A percentile compares a stretch with the other conserved stretches of the same genome.
Evolutionary conservation across 1,284 basidiomycete genomes (phyloP).

Genomic region (Heterobasidion irregulare): DNA sequence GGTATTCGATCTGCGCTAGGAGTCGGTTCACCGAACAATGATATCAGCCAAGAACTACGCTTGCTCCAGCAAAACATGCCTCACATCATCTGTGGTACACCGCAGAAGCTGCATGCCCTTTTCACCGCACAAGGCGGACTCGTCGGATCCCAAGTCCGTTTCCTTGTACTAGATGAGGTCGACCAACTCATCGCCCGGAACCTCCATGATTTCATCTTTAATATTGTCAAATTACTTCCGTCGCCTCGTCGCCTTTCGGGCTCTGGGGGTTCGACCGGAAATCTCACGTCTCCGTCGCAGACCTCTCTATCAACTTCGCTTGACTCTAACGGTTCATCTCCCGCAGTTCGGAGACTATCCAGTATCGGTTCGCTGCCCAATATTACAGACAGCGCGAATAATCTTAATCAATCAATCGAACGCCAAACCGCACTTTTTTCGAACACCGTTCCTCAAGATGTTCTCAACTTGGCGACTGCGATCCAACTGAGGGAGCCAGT

Average conservation of each 20-base stretch:
- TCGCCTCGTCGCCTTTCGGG: constrained; percentile 63
- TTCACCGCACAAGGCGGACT: constrained; percentile 79
- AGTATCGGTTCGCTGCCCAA: constrained; percentile 38
- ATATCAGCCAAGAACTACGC: constrained; percentile 73
- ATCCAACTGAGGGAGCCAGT: constrained; percentile 93
- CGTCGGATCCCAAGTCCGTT: constrained; percentile 75
- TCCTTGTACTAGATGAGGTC: constrained; percentile 94
- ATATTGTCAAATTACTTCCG: constrained; percentile 85
- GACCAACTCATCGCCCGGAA: constrained; percentile 97
- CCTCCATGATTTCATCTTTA: constrained; percentile 90
- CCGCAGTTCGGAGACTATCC: constrained; percentile 50
- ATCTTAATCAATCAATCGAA: constrained; percentile 44
- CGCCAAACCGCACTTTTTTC: constrained; percentile 96
- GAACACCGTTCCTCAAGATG: constrained; percentile 90
- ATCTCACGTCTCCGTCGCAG: constrained; percentile 26
- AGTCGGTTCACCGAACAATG: constrained; percentile 62
- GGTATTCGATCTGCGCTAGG: constrained; percentile 85
- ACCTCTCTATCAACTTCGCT: constrained; percentile 37
- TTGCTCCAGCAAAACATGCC: constrained; percentile 85
- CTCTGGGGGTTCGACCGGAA: constrained; percentile 28
- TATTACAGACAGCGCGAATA: constrained; percentile 22
- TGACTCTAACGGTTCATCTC: constrained; percentile 37
- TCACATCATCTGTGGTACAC: constrained; percentile 94
- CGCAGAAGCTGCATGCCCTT: constrained; percentile 90
- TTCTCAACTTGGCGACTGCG: constrained; percentile 80